These are phyloP conservation scores for Thinopyrum elongatum DNA, from an alignment of 176 grass and related monocot genomes.

Conservation along the genomic window DNA sequence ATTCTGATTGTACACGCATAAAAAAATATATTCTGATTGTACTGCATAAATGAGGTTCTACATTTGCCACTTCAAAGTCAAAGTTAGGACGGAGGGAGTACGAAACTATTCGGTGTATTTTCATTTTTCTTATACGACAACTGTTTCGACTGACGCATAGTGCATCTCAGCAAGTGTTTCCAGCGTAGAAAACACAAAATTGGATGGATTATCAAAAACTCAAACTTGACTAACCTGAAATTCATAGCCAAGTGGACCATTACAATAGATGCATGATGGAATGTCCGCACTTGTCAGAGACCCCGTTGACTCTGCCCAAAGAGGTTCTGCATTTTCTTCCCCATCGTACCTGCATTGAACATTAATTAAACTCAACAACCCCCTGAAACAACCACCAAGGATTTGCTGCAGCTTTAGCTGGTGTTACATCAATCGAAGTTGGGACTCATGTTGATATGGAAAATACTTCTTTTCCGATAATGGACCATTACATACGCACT, in stretches of 20 bases:
- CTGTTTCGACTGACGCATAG: too few relatives aligned
- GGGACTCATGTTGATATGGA: not conserved
- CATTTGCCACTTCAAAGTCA: not conserved
- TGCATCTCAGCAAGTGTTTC: not conserved
- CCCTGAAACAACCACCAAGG: not conserved
- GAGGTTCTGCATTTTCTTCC: conserved; percentile 42
- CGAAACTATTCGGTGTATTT: too few relatives aligned
- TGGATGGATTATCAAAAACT: not conserved
- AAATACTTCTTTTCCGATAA: not conserved
- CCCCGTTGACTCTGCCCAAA: conserved; percentile 48
- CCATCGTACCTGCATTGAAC: conserved; percentile 45
- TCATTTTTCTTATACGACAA: not conserved
- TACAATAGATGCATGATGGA: conserved; percentile 55
- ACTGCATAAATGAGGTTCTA: not conserved
- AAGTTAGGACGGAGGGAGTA: too few relatives aligned
- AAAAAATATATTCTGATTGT: not conserved
- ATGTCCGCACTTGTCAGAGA: conserved; percentile 32
- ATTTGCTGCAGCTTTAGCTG: not conserved
- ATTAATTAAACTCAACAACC: not conserved
- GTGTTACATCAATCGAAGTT: not conserved
- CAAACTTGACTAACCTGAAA: conserved; percentile 47
- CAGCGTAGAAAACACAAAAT: not conserved
- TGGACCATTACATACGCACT: not conserved
- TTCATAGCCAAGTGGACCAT: conserved; percentile 50
- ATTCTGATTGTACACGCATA: not conserved